Evolutionary conservation across 495 filamentous ascomycete genomes (phyloP), one percentile per base, ranked within the genome.

Genomic region (Neurospora tetraspora): DNA sequence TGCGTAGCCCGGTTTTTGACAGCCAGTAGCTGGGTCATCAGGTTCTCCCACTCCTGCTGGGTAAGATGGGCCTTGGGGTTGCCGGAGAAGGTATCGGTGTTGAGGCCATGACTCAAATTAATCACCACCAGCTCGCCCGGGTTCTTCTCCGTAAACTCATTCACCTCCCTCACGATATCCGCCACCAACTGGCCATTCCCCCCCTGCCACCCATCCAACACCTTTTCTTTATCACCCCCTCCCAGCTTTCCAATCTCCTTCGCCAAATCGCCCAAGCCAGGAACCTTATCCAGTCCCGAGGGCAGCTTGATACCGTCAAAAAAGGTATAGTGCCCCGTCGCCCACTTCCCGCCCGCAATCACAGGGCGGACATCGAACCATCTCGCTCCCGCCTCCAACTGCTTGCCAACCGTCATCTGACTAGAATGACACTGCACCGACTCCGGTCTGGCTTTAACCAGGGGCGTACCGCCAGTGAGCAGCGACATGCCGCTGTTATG

Each of bases 331-430:
- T 71, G 70, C 8, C 70, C 70, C 4, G 70, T 71, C 8, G 39
- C 47, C 43, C 43, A 71, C 16, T 71, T 59, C 4, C 70, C 70
- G 9, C 43, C 43, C 1, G 70, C 23, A 14, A 71, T 65, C 16
- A 71, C 70, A 2, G 70, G 70, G 16, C 70, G 39, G n/a, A 71
- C 39, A 18, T 71, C 70, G 5, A 71, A 71, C 70, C 70, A 71
- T 2, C 70, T n/a, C 11, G 70, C 70, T 6, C 70, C 70, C 0
- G 31, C 34, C 43, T 61, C 40, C 12, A 71, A 10, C 34, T 71
- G 70, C 6, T 61, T 37, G 23, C 53, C 53, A 5, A 61, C 53
- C 6, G 53, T 61, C 53, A 61, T 61, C 6, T 31, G 53, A 31
- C 23, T 16, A 61, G 53, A 9, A 8, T 61, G 53, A 0, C 53